Evolutionary conservation across 208 protist genomes (phyloP), one percentile per base, ranked within the genome.

Genomic region (Balamuthia mandrillaris): DNA sequence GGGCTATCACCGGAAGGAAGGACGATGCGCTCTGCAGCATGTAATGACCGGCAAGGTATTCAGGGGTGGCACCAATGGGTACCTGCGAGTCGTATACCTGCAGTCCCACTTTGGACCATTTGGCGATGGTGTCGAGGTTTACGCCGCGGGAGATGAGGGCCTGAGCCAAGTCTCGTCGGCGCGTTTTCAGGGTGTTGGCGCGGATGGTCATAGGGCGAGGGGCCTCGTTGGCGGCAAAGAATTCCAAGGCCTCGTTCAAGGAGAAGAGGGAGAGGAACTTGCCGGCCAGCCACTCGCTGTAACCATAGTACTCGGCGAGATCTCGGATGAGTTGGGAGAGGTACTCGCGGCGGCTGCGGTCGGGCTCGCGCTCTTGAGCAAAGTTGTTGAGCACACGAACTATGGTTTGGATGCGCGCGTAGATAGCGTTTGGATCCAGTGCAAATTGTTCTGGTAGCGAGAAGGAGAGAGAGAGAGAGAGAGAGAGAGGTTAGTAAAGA

Each of bases 21-120:
- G 98, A 99, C 0, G 97, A 96, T 5, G 98, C 97, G 51, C 93
- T 95, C 92, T 99, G 98, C 35, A 99, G 88, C 93, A 99, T 99
- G 90, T 99, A 99, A 44, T 99, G 94, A 0, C 99, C 98, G 1
- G 96, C 94, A 0, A 99, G 93, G 89, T 99, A 99, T 88, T 99
- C 98, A 41, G 98, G 96, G 0, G 98, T 99, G 63, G 97, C 98
- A 37, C 97, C 97, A 70, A 99, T 95, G 14, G 97, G 96, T n/a
- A 99, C 97, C 29, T 96, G 96, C 3, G 97, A 97, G 56, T 98
- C 97, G 87, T 96, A 99, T 18, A 99, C 94, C 66, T 97, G 94
- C n/a, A 99, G 92, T 27, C 98, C 98, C 2, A 98, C 98, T 85
- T 98, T 98, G 42, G 92, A 96, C 93, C 93, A 96, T 58, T 91